These are phyloP conservation scores for Amaranthus hypochondriacus DNA, from an alignment of 148 eudicot genomes.

Conservation along the genomic window DNA sequence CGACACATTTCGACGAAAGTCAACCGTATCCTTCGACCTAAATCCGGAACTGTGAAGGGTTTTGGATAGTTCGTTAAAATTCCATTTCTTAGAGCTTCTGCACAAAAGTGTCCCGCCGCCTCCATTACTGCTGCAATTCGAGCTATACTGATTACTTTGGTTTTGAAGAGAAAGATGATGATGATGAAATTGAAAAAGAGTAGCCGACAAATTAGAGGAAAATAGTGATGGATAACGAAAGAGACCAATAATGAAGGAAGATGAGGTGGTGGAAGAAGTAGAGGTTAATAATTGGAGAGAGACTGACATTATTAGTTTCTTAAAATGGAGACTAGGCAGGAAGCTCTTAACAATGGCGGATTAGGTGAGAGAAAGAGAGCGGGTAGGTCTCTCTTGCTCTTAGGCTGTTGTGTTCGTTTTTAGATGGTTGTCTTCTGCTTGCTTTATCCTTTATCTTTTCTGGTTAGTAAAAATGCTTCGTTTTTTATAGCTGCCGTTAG, in stretches of 20 bases:
- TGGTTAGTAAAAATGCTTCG: no score
- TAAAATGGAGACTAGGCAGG: neutral
- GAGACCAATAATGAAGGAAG: neutral
- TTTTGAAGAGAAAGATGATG: neutral
- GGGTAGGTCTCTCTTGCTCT: neutral
- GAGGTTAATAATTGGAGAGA: neutral
- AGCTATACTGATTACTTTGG: slow-evolving; percentile 1
- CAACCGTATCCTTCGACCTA: neutral
- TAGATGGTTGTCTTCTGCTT: neutral
- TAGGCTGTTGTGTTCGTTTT: neutral
- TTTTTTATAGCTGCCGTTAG: no score
- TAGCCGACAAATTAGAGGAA: slow-evolving; percentile 12
- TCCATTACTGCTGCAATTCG: neutral
- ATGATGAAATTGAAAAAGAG: neutral
- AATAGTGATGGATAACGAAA: slow-evolving; percentile 3
- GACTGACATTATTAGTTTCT: neutral
- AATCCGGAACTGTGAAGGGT: neutral
- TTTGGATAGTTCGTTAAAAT: neutral
- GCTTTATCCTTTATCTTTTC: neutral
- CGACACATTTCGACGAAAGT: neutral
- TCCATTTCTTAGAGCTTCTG: neutral
- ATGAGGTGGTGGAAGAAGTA: neutral
- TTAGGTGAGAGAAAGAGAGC: neutral
- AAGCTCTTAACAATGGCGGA: neutral
- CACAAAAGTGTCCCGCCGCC: neutral